Percentiles rank a stretch among this genome's conserved stretches.
Evolutionary conservation across 176 grass and related monocot genomes (phyloP).

Genomic region (Guadua angustifolia): DNA sequence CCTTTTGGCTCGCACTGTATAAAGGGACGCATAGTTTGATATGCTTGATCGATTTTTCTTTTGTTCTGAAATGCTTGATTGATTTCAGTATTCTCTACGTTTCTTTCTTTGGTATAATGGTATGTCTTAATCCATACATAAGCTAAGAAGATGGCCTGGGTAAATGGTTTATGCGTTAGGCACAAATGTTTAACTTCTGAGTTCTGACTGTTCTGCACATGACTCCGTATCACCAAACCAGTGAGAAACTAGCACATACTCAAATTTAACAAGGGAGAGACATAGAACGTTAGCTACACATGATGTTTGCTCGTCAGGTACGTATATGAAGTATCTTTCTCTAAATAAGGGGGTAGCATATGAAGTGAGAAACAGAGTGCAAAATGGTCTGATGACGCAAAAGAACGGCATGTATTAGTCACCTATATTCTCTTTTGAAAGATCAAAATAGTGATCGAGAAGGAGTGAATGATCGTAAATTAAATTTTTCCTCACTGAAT

Average conservation of each 20-base stretch:
- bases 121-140: conserved; percentile 24
- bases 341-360: no score
- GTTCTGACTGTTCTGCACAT: background rate
- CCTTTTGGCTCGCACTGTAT: conserved; percentile 14
- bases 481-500: no score
- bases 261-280: background rate
- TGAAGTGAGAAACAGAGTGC: no score
- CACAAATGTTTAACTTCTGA: background rate
- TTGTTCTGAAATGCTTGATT: background rate
- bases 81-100: background rate
- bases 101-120: background rate
- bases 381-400: background rate
- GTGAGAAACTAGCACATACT: background rate
- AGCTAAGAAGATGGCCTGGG: background rate
- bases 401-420: background rate
- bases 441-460: no score
- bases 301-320: no score
- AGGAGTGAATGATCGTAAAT: no score
- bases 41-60: no score
- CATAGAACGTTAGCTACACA: background rate
- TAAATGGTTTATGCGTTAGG: background rate
- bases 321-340: no score
- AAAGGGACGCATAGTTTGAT: background rate
- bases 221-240: background rate
- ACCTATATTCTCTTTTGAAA: no score